Percentiles rank a stretch among this genome's conserved stretches.
phyloP scores from a whole-genome alignment of 2,329 filamentous ascomycete genomes.

The Pseudogymnoascus sp. region DNA sequence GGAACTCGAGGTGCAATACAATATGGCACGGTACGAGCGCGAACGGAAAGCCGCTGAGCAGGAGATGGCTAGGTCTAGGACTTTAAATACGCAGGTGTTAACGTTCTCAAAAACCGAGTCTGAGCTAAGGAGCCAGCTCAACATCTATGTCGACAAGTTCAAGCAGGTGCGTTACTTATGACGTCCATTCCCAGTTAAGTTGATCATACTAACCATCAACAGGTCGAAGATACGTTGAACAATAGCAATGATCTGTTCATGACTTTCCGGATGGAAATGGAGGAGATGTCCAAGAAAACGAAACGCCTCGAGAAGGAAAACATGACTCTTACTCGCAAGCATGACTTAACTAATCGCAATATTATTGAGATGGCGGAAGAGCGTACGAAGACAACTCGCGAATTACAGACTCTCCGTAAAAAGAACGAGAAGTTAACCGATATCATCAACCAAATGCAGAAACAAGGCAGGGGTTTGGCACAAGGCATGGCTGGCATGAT shows the following conservation, averaged over 20 bases:
- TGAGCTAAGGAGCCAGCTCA: conserved; percentile 87
- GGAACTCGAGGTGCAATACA: conserved; percentile 89
- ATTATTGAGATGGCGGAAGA: conserved; percentile 98
- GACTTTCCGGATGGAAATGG: conserved; percentile 98
- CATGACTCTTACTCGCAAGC: conserved; percentile 80
- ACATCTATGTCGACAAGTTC: conserved; percentile 98
- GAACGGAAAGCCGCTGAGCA: conserved; percentile 82
- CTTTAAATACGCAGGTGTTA: conserved; percentile 84
- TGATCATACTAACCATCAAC: conserved; percentile 38
- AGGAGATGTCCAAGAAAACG: conserved; percentile 99
- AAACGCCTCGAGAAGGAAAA: conserved; percentile 97
- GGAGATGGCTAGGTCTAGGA: conserved; percentile 72
- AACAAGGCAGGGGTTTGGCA: conserved; percentile 73
- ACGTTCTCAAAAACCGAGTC: conserved; percentile 95
- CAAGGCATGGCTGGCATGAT: conserved; percentile 56
- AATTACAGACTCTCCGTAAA: conserved; percentile 67
- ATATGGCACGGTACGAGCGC: conserved; percentile 80
- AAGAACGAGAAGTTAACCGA: conserved; percentile 87
- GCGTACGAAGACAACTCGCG: conserved; percentile 66
- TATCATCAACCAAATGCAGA: conserved; percentile 94
- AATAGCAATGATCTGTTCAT: conserved; percentile 97
- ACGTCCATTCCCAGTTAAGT: conserved; percentile 10
- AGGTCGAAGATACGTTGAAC: conserved; percentile 98
- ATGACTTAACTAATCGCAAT: conserved; percentile 87
- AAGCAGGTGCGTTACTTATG: conserved; percentile 70